Evolutionary conservation across 2,329 filamentous ascomycete genomes (phyloP).

Genomic region (Exophiala phaeomuriformis): DNA sequence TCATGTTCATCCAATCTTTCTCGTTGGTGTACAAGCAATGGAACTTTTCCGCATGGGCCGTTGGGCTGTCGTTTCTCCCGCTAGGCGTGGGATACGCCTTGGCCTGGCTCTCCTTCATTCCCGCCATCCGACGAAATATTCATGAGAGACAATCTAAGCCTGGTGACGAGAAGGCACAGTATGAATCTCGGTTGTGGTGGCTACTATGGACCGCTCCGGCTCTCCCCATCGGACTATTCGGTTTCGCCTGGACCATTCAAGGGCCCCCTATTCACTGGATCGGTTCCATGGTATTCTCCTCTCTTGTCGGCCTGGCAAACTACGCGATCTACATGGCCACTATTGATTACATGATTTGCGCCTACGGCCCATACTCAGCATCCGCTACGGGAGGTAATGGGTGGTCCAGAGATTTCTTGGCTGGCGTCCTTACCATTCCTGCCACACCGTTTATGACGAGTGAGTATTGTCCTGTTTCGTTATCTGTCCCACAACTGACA

Average conservation of each 20-base stretch:
- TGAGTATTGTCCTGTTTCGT: conserved; percentile 25
- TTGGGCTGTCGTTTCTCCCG: conserved; percentile 50
- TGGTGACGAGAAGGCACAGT: conserved; percentile 52
- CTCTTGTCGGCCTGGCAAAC: conserved; percentile 58
- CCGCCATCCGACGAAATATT: conserved; percentile 46
- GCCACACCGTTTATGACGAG: conserved; percentile 46
- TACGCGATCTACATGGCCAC: conserved; percentile 58
- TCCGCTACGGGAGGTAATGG: conserved; percentile 62
- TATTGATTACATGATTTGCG: conserved; percentile 59
- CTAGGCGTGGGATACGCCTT: conserved; percentile 53
- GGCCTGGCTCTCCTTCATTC: conserved; percentile 52
- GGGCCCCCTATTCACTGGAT: conserved; percentile 56
- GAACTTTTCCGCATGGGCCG: conserved; percentile 46
- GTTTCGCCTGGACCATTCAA: conserved; percentile 55
- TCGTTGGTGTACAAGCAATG: conserved; percentile 54
- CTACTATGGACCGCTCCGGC: conserved; percentile 54
- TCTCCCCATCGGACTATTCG: conserved; percentile 55
- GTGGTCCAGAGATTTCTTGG: conserved; percentile 58
- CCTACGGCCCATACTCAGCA: conserved; percentile 59
- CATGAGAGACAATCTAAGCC: conserved; percentile 42
- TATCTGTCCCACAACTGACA: conserved; percentile 3
- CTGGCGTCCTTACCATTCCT: conserved; percentile 56
- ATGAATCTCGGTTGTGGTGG: conserved; percentile 56
- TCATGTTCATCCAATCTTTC: conserved; percentile 59
- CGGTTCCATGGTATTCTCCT: conserved; percentile 52